phyloP scores from a whole-genome alignment of 352 stramenopile genomes.

The Plasmopara halstedii region DNA sequence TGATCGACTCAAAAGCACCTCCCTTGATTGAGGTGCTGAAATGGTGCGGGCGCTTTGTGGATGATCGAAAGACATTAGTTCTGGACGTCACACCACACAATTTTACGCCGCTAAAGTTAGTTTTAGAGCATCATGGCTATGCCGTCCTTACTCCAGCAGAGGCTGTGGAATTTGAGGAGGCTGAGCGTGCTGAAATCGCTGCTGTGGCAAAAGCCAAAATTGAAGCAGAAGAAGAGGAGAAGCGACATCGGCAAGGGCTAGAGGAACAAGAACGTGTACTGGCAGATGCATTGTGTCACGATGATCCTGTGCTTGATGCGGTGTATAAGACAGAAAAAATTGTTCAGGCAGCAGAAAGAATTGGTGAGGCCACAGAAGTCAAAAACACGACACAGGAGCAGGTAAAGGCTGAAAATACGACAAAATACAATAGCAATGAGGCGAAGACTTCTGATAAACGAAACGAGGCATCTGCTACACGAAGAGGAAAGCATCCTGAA shows the following conservation, averaged over 20 bases:
- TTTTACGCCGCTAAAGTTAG: conserved; percentile 31
- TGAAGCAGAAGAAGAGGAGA: conserved; percentile 16
- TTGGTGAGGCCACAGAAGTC: background rate
- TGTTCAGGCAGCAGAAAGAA: background rate
- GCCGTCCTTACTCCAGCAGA: conserved; percentile 37
- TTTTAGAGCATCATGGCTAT: conserved; percentile 41
- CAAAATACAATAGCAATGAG: conserved; percentile 3
- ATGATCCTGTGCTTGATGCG: background rate
- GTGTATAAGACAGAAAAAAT: background rate
- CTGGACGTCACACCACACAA: conserved; percentile 50
- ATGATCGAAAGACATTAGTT: conserved; percentile 46
- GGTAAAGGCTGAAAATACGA: background rate
- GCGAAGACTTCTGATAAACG: conserved; percentile 1
- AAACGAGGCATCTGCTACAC: conserved; percentile 9
- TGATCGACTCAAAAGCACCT: conserved; percentile 59
- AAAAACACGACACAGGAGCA: conserved; percentile 1
- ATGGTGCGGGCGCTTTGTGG: conserved; percentile 45
- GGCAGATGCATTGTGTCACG: background rate
- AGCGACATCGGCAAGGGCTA: conserved; percentile 9
- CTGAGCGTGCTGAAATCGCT: conserved; percentile 14
- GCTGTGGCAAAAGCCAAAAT: conserved; percentile 16
- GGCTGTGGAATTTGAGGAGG: conserved; percentile 24
- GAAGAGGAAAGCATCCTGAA: conserved; percentile 29
- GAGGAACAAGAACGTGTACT: conserved; percentile 1
- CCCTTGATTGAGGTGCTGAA: conserved; percentile 46